Evolutionary conservation across 2,329 filamentous ascomycete genomes (phyloP).

Genomic region (Ophiostoma perfectum): DNA sequence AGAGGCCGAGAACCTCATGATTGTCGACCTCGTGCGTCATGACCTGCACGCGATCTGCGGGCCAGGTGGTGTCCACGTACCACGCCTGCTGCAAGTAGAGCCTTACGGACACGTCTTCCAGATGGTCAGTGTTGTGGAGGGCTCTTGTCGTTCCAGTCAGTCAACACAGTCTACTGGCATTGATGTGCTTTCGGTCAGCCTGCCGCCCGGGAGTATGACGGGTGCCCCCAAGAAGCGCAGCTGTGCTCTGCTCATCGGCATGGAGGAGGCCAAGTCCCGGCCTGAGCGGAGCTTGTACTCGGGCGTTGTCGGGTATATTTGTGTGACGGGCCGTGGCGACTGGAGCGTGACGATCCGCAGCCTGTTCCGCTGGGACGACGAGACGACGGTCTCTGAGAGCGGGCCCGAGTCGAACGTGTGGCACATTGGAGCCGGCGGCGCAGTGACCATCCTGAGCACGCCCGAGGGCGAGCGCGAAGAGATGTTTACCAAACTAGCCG

Average conservation of each 20-base stretch:
- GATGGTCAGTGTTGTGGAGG: constrained; percentile 83
- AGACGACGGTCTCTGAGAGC: constrained; percentile 32
- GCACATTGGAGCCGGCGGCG: constrained; percentile 84
- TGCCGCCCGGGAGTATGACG: constrained; percentile 94
- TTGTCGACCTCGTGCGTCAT: constrained; percentile 91
- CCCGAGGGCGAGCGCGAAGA: constrained; percentile 79
- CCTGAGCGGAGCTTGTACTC: constrained; percentile 70
- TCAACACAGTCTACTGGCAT: constrained; percentile 48
- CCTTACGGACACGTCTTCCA: constrained; percentile 89
- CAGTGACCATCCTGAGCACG: constrained; percentile 79
- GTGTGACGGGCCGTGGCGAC: constrained; percentile 76
- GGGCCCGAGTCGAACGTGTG: constrained; percentile 52
- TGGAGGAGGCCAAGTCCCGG: constrained; percentile 51
- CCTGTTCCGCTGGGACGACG: constrained; percentile 67
- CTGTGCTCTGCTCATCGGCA: constrained; percentile 69
- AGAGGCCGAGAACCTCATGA: constrained; percentile 95
- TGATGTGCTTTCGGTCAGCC: constrained; percentile 67
- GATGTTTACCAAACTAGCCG: constrained; percentile 72
- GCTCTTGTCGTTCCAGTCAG: constrained; percentile 33
- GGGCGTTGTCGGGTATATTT: constrained; percentile 84
- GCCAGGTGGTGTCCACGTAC: constrained; percentile 65
- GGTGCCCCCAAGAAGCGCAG: constrained; percentile 91
- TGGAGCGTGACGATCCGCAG: constrained; percentile 89
- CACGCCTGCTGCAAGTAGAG: constrained; percentile 77
- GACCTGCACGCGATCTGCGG: constrained; percentile 83